phyloP scores from a whole-genome alignment of 1,139 yeast species.

The Suhomyces taliae region DNA sequence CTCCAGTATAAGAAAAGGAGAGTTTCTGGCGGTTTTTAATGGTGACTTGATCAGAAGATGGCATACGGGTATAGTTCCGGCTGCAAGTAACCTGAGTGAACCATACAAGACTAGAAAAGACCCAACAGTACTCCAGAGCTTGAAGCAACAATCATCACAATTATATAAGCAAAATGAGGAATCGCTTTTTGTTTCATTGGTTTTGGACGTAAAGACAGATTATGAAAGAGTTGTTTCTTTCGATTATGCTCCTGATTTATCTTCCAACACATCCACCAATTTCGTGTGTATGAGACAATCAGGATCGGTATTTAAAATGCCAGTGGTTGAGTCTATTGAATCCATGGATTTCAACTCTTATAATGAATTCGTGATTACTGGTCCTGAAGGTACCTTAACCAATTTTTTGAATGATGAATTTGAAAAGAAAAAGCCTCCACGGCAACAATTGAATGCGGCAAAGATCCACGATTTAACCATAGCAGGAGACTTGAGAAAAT shows the following conservation, averaged over 20 bases:
- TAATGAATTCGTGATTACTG: conserved; percentile 68
- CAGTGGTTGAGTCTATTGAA: conserved; percentile 67
- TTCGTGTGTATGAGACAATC: conserved; percentile 87
- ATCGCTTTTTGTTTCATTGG: conserved; percentile 71
- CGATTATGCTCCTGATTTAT: conserved; percentile 69
- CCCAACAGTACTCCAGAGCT: conserved; percentile 22
- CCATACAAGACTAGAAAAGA: conserved; percentile 7
- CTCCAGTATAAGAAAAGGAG: conserved; percentile 67
- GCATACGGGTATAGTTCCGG: conserved; percentile 65
- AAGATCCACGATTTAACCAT: conserved; percentile 13
- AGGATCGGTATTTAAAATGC: conserved; percentile 82
- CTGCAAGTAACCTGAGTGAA: conserved; percentile 25
- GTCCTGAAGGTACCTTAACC: conserved; percentile 57
- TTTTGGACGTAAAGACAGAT: conserved; percentile 72
- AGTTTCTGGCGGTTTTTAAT: conserved; percentile 76
- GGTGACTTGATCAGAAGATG: conserved; percentile 81
- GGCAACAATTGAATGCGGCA: conserved; percentile 1
- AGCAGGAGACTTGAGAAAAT: conserved; percentile 21
- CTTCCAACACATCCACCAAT: conserved; percentile 47
- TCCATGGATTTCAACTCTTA: conserved; percentile 65
- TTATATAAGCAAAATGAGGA: conserved; percentile 45
- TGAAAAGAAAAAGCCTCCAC: conserved; percentile 1
- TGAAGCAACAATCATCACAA: conserved; percentile 37
- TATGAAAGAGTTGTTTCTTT: conserved; percentile 81
- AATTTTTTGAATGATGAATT: conserved; percentile 29